A percentile compares a stretch with the other conserved stretches of the same genome.
Conservation (phyloP, 306 rosid species). For the Begonia fuchsioides region DNA sequence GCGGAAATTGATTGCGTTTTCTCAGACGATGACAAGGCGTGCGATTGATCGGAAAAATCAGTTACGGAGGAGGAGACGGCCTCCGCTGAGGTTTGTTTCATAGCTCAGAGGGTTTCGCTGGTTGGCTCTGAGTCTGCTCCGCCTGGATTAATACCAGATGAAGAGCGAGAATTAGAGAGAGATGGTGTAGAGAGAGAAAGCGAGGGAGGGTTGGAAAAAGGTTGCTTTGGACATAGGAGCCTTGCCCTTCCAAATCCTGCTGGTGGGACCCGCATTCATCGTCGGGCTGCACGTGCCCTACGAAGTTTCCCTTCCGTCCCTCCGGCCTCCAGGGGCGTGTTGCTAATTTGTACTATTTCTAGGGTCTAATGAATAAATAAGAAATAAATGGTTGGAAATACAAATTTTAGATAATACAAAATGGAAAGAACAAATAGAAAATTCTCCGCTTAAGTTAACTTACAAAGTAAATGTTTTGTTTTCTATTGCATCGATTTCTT, state of each 20-base stretch:
- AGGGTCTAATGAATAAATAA: too few relatives aligned
- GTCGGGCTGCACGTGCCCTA: too few relatives aligned
- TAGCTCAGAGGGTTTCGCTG: slow-evolving; percentile 14
- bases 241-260: neutral
- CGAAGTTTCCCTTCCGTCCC: too few relatives aligned
- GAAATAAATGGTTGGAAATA: too few relatives aligned
- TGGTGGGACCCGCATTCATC: too few relatives aligned
- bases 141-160: neutral
- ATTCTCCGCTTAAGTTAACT: too few relatives aligned
- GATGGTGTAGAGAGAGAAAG: neutral
- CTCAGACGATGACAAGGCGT: slow-evolving; percentile 29
- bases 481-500: too few relatives aligned
- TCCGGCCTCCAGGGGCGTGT: too few relatives aligned
- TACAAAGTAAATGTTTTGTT: too few relatives aligned
- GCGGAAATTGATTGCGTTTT: slow-evolving; percentile 25
- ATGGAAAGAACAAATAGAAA: too few relatives aligned
- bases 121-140: slow-evolving; percentile 3
- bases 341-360: too few relatives aligned
- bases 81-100: slow-evolving; percentile 76
- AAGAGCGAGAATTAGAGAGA: slow-evolving; percentile 1
- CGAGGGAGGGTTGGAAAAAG: neutral
- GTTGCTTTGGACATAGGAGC: neutral
- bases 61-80: slow-evolving; percentile 64
- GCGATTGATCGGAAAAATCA: slow-evolving; percentile 39
- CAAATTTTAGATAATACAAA: too few relatives aligned